Base-by-base conservation (phyloP, 495 filamentous ascomycete species). In the Talaromyces wortmannii region DNA sequence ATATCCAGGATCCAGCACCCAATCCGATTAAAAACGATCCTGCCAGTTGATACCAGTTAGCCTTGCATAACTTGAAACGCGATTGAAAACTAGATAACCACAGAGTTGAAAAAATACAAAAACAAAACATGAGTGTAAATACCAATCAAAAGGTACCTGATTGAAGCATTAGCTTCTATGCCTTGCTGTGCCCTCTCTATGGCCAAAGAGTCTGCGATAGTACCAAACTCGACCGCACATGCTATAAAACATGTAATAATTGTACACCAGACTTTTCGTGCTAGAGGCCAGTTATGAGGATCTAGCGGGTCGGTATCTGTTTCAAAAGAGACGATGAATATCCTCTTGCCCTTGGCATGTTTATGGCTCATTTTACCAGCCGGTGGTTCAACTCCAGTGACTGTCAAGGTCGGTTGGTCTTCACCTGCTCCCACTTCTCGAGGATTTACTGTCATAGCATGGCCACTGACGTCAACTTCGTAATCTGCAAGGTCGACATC, bases 281-380 rank as follows among this genome's bases (percentile, higher is more conserved):
- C 10, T 15, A 68, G 61, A n/a, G 65, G 61, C 80, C 77, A 85
- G 57, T 84, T 83, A 50, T 82, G 81, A 15, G 80, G 83, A 59
- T 83, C 78, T 53, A 76, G 64, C 0, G 69, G 62, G 52, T 84
- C 80, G 48, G 72, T 62, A 16, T 76, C 76, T 6, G 73, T 69
- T 32, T 82, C 77, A 59, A 73, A 85, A 10, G 76, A 75, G 4
- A 86, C 81, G 0, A 83, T 71, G 30, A 84, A 83, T 33, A 83
- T 72, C 59, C 72, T 68, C 18, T 67, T 64, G 47, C 48, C 50
- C 40, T 16, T 48, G 15, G n/a, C 10, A 4, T 23, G 23, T 4
- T 23, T 4, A 23, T 23, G 23, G 1, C 23, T 23, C 23, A 23
- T 23, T 13, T 43, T 43, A 2, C n/a, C 40, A 15, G 10, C 40